These are phyloP conservation scores for Acanthamoeba triangularis DNA, from an alignment of 208 protist genomes.

Conservation along the genomic window DNA sequence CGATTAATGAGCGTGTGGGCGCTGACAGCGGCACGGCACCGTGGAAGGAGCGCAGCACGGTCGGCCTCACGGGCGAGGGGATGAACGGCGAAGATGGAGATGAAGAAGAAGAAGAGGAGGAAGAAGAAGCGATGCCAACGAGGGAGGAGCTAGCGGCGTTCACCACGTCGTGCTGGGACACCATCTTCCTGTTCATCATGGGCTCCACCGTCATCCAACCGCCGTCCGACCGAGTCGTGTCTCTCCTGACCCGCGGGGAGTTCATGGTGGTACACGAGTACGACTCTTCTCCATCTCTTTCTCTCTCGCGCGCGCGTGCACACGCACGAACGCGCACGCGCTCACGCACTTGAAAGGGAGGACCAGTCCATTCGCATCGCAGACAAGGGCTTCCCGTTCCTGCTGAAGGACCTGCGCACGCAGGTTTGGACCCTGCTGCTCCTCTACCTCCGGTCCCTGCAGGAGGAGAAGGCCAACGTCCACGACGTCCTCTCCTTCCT, in stretches of 20 bases:
- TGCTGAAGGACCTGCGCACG: slow-evolving; percentile 34
- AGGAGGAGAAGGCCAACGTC: slow-evolving; percentile 26
- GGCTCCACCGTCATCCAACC: slow-evolving; percentile 6
- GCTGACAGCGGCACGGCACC: not conserved
- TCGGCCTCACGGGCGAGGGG: not conserved
- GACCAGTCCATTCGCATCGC: not conserved
- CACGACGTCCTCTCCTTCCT: slow-evolving; percentile 62
- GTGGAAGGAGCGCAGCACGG: not conserved
- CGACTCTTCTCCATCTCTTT: not conserved
- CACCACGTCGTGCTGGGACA: slow-evolving; percentile 32
- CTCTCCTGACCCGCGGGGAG: not conserved
- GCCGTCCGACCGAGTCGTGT: slow-evolving; percentile 9
- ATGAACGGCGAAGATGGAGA: not conserved
- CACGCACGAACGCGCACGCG: not conserved
- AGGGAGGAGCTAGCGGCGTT: not conserved
- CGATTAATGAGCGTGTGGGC: not conserved
- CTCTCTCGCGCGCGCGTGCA: not conserved
- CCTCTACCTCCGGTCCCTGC: not conserved
- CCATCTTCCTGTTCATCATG: slow-evolving; percentile 17
- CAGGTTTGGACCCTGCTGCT: slow-evolving; percentile 26
- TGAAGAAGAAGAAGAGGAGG: not conserved
- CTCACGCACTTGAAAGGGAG: not conserved
- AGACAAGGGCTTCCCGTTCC: slow-evolving; percentile 51
- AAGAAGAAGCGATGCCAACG: not conserved
- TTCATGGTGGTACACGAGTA: slow-evolving; percentile 48